phyloP scores from a whole-genome alignment of 345 rosid species.

The Citropsis articulata region DNA sequence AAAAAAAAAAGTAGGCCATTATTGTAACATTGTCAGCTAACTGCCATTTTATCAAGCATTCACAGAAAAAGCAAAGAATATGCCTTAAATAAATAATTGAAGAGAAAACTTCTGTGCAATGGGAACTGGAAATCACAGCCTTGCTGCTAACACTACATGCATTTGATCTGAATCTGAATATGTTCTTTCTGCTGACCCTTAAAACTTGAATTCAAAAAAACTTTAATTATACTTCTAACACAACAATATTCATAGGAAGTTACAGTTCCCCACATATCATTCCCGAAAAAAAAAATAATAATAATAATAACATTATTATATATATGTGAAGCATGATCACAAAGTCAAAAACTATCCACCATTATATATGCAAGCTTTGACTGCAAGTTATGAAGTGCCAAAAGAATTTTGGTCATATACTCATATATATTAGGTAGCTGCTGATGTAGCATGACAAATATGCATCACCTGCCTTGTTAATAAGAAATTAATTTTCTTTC shows the following conservation, averaged over 20 bases:
- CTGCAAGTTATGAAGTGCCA: not conserved
- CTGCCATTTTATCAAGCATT: not conserved
- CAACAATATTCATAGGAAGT: not conserved
- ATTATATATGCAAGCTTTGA: not conserved
- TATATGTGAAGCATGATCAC: not conserved
- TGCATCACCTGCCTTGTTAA: not conserved
- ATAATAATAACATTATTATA: too few relatives aligned
- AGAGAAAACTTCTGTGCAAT: not conserved
- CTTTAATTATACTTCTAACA: too few relatives aligned
- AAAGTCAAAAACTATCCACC: not conserved
- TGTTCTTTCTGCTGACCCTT: not conserved
- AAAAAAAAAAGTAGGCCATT: not conserved
- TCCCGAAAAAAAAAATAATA: too few relatives aligned
- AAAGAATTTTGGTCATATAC: too few relatives aligned
- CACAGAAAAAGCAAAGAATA: not conserved
- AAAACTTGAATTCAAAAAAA: not conserved
- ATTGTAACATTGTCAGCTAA: slow-evolving; percentile 10
- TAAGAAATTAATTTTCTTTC: not conserved
- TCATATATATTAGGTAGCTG: not conserved
- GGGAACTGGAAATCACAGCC: not conserved
- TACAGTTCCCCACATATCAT: not conserved
- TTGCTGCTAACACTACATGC: not conserved
- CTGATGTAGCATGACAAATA: not conserved
- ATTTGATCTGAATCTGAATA: not conserved
- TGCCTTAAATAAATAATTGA: slow-evolving; percentile 15